These are phyloP conservation scores for Rhipidocladum racemiflorum DNA, from an alignment of 176 grass and related monocot genomes.

Conservation along the genomic window DNA sequence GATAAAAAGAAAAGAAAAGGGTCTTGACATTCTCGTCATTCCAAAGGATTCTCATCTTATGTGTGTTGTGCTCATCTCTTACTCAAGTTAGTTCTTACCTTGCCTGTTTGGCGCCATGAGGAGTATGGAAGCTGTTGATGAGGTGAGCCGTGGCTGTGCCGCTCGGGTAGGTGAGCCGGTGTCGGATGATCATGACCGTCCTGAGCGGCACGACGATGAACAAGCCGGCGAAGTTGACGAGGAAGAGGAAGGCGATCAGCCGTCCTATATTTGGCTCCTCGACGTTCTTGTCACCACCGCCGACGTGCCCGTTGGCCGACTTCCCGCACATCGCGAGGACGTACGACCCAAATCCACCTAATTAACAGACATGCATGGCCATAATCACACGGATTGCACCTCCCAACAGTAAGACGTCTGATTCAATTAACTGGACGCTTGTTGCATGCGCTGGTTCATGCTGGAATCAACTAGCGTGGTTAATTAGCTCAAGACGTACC, in stretches of 20 bases:
- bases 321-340: slow-evolving; percentile 30
- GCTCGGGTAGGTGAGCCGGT: slow-evolving; percentile 55
- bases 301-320: not conserved
- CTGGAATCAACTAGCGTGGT: not conserved
- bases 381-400: no score
- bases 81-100: slow-evolving; percentile 43
- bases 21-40: not conserved
- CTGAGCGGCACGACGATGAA: slow-evolving; percentile 33
- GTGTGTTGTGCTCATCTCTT: no score
- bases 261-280: slow-evolving; percentile 26
- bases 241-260: slow-evolving; percentile 36
- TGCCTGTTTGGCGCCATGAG: slow-evolving; percentile 45
- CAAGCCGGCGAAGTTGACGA: slow-evolving; percentile 34
- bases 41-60: no score
- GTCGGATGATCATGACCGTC: slow-evolving; percentile 46
- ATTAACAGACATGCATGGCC: not conserved
- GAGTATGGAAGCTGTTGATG: slow-evolving; percentile 83
- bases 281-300: not conserved
- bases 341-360: slow-evolving; percentile 44
- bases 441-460: no score
- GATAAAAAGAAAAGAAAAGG: no score
- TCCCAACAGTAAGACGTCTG: not conserved
- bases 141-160: slow-evolving; percentile 74
- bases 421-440: not conserved
- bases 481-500: not conserved